Conservation (phyloP, 2,329 filamentous ascomycete species). For the Fusarium nodosum region DNA sequence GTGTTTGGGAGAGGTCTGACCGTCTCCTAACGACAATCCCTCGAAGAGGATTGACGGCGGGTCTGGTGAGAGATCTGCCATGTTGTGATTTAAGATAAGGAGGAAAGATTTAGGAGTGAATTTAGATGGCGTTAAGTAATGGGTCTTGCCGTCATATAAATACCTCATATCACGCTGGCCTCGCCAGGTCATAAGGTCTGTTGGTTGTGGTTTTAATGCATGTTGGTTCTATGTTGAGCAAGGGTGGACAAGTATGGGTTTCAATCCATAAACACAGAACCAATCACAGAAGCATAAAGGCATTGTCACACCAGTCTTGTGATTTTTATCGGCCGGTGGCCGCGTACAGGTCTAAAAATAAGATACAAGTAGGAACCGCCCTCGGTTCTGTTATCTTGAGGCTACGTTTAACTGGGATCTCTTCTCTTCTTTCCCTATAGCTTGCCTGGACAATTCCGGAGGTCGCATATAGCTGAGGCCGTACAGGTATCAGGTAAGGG, state of each 20-base stretch:
- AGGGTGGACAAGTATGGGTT: neutral
- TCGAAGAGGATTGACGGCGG: neutral
- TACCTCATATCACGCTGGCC: neutral
- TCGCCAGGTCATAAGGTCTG: neutral
- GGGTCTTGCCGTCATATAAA: neutral
- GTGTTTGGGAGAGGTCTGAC: neutral
- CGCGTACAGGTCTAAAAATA: too few relatives aligned
- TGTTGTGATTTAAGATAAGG: neutral
- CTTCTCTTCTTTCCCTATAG: too few relatives aligned
- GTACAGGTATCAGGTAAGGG: too few relatives aligned
- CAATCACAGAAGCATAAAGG: neutral
- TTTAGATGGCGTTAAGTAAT: neutral
- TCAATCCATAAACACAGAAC: neutral
- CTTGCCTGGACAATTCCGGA: too few relatives aligned
- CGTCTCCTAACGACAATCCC: slow-evolving; percentile 5
- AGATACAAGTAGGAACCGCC: too few relatives aligned
- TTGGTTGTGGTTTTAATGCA: slow-evolving; percentile 8
- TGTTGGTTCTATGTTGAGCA: slow-evolving; percentile 3
- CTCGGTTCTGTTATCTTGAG: too few relatives aligned
- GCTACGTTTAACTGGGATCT: too few relatives aligned
- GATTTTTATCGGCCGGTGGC: too few relatives aligned
- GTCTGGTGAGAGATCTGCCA: neutral
- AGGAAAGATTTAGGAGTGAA: neutral
- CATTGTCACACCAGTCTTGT: too few relatives aligned
- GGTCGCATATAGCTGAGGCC: too few relatives aligned